phyloP scores from a whole-genome alignment of 345 rosid species.

The Bruguiera gymnorhiza region DNA sequence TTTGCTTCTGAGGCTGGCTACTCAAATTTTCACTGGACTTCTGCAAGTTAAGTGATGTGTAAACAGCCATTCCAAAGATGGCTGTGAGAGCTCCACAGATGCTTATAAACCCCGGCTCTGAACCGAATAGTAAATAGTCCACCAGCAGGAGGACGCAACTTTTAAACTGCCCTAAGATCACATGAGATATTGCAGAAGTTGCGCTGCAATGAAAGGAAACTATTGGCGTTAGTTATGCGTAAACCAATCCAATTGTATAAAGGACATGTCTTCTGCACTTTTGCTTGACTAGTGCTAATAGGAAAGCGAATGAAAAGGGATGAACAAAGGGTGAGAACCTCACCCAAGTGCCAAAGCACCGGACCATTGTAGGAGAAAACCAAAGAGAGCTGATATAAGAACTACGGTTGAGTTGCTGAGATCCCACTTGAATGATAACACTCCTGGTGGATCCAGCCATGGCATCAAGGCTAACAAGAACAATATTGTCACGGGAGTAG shows the following conservation, averaged over 20 bases:
- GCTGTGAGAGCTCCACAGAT: constrained; percentile 74
- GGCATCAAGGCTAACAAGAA: constrained; percentile 85
- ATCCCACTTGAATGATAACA: constrained; percentile 71
- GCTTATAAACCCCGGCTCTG: constrained; percentile 79
- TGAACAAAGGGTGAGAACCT: constrained; percentile 16
- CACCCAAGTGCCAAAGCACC: constrained; percentile 97
- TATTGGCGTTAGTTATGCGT: neutral
- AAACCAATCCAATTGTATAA: neutral
- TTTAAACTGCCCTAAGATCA: constrained; percentile 90
- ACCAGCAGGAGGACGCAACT: constrained; percentile 84
- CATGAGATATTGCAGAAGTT: constrained; percentile 92
- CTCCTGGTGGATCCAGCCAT: constrained; percentile 96
- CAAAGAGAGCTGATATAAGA: constrained; percentile 73
- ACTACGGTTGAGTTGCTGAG: constrained; percentile 57
- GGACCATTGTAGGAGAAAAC: constrained; percentile 94
- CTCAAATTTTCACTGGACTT: constrained; percentile 32
- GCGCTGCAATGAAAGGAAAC: constrained; percentile 47
- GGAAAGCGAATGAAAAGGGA: neutral
- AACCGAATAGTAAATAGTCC: constrained; percentile 63
- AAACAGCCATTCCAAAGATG: constrained; percentile 72
- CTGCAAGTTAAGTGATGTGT: constrained; percentile 59
- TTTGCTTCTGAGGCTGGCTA: constrained; percentile 46
- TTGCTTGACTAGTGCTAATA: neutral
- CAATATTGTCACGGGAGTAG: constrained; percentile 78
- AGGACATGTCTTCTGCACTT: neutral